Conservation (phyloP, 208 protist species). For the Leishmania arabica region DNA sequence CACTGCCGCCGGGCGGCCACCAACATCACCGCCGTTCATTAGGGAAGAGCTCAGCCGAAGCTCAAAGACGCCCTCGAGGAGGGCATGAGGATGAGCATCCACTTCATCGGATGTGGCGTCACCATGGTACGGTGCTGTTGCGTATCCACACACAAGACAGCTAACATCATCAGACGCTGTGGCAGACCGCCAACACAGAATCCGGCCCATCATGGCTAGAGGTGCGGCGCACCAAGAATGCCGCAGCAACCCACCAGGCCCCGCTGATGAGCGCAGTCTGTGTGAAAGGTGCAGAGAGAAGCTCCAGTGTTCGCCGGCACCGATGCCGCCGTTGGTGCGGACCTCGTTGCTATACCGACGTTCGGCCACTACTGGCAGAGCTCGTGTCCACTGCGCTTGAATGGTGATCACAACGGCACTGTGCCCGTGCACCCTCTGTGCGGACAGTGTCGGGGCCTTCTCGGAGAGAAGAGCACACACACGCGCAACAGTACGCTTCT, state of each 20-base stretch:
- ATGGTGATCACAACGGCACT: slow-evolving; percentile 19
- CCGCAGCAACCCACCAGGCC: not conserved
- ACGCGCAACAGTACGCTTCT: not conserved
- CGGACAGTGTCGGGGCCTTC: not conserved
- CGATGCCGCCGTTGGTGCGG: not conserved
- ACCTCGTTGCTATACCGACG: not conserved
- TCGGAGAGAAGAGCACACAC: slow-evolving; percentile 22
- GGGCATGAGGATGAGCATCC: not conserved
- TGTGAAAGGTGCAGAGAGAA: slow-evolving; percentile 24
- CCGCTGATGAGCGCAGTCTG: not conserved
- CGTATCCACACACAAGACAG: slow-evolving; percentile 13
- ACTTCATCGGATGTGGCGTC: not conserved
- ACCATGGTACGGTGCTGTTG: not conserved
- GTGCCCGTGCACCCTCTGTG: not conserved
- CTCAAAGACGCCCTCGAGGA: slow-evolving; percentile 21
- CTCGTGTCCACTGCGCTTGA: slow-evolving; percentile 12
- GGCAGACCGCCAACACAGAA: slow-evolving; percentile 12
- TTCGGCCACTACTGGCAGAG: not conserved
- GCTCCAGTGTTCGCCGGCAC: slow-evolving; percentile 8
- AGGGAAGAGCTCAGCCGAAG: not conserved
- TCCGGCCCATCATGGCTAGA: not conserved
- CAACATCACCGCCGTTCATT: not conserved
- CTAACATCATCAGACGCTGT: not conserved
- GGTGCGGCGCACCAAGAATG: not conserved
- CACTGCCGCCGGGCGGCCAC: not conserved